Evolutionary conservation across 768 basidiomycete species (phyloP).

Genomic region (Hericium alpestre): DNA sequence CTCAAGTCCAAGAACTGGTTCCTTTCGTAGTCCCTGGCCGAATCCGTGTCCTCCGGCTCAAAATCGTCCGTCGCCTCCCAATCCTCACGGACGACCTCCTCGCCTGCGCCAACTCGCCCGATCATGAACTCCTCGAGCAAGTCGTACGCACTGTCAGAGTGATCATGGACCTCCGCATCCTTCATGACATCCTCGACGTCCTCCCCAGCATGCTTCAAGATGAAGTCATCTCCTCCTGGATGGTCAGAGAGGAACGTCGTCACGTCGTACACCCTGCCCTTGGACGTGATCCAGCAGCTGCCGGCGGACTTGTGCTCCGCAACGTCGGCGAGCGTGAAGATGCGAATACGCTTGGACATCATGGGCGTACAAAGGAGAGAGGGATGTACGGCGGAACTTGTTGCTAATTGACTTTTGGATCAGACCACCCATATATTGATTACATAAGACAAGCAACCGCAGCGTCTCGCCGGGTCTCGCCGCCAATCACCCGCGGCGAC

Average conservation of each 20-base stretch:
- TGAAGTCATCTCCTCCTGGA: conserved; percentile 89
- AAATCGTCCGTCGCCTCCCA: conserved; percentile 89
- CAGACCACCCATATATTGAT: too few relatives aligned
- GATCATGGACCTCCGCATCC: conserved; percentile 71
- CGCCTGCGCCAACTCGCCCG: conserved; percentile 70
- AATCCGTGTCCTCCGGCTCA: conserved; percentile 82
- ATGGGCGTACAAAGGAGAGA: too few relatives aligned
- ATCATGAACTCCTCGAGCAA: conserved; percentile 85
- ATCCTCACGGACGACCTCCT: conserved; percentile 71
- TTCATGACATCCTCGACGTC: conserved; percentile 78
- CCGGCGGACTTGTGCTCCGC: conserved; percentile 42
- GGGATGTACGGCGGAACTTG: too few relatives aligned
- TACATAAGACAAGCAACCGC: too few relatives aligned
- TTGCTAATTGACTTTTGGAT: too few relatives aligned
- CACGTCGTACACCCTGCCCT: conserved; percentile 84
- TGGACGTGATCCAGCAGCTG: conserved; percentile 77
- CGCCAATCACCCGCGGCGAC: too few relatives aligned
- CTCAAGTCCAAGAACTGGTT: conserved; percentile 87
- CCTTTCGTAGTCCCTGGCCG: conserved; percentile 70
- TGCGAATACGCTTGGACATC: conserved; percentile 39
- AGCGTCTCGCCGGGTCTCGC: too few relatives aligned
- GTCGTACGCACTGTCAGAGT: conserved; percentile 83
- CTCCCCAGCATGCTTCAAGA: conserved; percentile 73
- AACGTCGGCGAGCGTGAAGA: conserved; percentile 71
- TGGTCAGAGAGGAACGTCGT: conserved; percentile 78